Base-by-base conservation (phyloP, 2,329 filamentous ascomycete genomes). In the Pseudocercospora ulei region DNA sequence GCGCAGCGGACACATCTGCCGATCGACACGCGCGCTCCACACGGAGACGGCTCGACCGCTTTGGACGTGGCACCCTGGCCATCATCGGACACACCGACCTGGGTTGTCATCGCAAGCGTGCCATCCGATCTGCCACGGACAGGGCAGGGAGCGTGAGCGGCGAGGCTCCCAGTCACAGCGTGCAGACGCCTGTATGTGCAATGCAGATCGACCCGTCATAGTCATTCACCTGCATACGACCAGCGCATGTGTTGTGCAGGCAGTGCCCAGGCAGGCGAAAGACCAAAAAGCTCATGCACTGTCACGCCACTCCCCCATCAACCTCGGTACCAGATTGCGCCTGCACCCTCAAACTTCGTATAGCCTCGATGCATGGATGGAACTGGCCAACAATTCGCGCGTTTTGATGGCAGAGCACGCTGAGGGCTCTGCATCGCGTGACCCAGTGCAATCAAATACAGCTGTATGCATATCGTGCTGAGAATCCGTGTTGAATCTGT, bases 201-300 rank as follows among this genome's bases (percentile, higher is more conserved):
- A 25, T 20, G 34, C 22, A 17, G 24, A 36, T 36, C 23, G 7
- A 25, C 11, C 11, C 12, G 6, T 8, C 9, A 26, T 13, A 36
- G 34, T 36, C 34, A 36, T 18, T 27, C n/a, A 27, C 22, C 24
- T 20, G 24, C 34, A 36, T 8, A 14, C 26, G 22, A 20, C 34
- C 23, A 27, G 22, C 9, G 34, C 34, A 36, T 36, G 34, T 27
- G 22, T 22, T 3, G 11, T 27, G 11, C 34, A 36, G 34, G 34
- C 34, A 36, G 14, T 9, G 20, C 14, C 34, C 34, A 28, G 12
- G 34, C 13, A n/a, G n/a, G n/a, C n/a, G n/a, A n/a, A n/a, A n/a
- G n/a, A n/a, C n/a, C n/a, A n/a, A n/a, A n/a, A n/a, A n/a, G n/a
- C n/a, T n/a, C n/a, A n/a, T n/a, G n/a, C n/a, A n/a, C n/a, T n/a